These are phyloP conservation scores for Cucumis variabilis DNA, from an alignment of 331 rosid genomes.

Conservation along the genomic window DNA sequence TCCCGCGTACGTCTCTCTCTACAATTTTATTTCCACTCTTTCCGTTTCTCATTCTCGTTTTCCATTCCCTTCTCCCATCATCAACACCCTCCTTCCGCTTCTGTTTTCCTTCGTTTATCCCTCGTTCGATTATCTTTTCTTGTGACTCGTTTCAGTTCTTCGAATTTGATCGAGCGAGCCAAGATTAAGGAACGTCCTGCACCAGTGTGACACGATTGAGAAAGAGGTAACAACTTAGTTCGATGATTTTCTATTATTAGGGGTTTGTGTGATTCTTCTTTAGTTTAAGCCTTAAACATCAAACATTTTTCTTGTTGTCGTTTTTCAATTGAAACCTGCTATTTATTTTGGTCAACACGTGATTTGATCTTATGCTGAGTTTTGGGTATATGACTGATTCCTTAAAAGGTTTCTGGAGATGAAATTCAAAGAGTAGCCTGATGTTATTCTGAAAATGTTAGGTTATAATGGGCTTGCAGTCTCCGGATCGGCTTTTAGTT, in stretches of 20 bases:
- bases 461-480: not conserved
- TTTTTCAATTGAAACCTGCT: not conserved
- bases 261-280: not conserved
- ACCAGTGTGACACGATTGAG: not conserved
- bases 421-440: not conserved
- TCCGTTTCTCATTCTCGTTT: not conserved
- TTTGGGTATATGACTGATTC: not conserved
- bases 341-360: not conserved
- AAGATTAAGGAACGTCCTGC: not conserved
- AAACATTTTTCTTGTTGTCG: not conserved
- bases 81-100: not conserved
- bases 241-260: not conserved
- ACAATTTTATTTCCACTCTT: constrained; percentile 3
- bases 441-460: not conserved
- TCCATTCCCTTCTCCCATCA: not conserved
- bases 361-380: not conserved
- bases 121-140: not conserved
- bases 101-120: not conserved
- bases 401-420: not conserved
- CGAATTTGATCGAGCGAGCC: not conserved
- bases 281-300: not conserved
- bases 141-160: not conserved
- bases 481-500: not conserved
- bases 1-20: not conserved
- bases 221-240: not conserved